Evolutionary conservation across 2,329 filamentous ascomycete genomes (phyloP), one percentile per base, ranked within the genome.

Genomic region (Aspergillus persii): DNA sequence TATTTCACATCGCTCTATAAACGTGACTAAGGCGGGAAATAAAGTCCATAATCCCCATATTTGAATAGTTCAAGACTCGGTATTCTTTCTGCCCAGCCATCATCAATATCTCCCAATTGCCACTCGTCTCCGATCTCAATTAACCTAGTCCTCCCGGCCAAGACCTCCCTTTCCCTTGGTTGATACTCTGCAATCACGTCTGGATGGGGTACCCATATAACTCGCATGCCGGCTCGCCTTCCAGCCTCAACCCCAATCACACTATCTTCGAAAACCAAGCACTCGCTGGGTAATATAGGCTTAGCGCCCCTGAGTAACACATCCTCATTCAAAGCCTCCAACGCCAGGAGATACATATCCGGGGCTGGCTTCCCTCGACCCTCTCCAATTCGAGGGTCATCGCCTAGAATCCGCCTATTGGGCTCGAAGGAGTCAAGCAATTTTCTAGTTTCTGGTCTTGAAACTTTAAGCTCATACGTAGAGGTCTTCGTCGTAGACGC

Each of bases 71-170:
- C 75, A 29, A 80, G 51, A 56, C 64, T 77, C 0, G 53, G 29
- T 36, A 79, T 68, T 23, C 66, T 65, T 58, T 76, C 73, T 55
- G 67, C 75, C 74, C 74, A 79, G 26, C 73, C 76, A 56, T 79
- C 76, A 46, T 73, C 72, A 49, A 75, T 41, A 31, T 69, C 62
- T 23, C 76, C 76, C 18, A 74, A 66, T 54, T 74, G 70, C 74
- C 72, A 77, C n/a, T 74, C 76, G 54, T 79, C 76, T 44, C 72
- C 72, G 44, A 75, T 44, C 30, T 66, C 53, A 29, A 64, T 59
- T 26, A 71, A 47, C 11, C 64, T 66, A 15, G 63, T 69, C 49
- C 68, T 70, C 23, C 72, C 73, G n/a, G 36, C 36, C 36, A 41
- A 41, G 5, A 41, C 36, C n/a, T 41, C 36, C 36, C 65, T 64